Evolutionary conservation across 306 rosid genomes (phyloP).

Genomic region (Hippophae tibetana): DNA sequence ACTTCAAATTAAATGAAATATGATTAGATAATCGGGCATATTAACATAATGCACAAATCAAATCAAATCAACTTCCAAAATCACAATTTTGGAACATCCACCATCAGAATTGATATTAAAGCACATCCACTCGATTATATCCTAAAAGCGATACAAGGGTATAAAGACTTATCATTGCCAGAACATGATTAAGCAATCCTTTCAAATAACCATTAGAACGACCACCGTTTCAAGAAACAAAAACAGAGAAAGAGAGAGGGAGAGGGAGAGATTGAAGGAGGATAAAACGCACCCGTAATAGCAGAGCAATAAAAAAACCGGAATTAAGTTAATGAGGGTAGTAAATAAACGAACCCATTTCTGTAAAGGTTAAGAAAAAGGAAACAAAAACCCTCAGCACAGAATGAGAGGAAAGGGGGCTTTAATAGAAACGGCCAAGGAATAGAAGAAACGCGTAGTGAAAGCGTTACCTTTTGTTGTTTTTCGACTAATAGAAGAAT

Average conservation of each 20-base stretch:
- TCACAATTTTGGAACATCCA: too few relatives aligned
- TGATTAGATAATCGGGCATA: too few relatives aligned
- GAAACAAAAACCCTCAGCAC: slow-evolving; percentile 27
- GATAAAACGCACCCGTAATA: slow-evolving; percentile 17
- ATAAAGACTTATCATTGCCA: slow-evolving; percentile 11
- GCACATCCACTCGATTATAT: too few relatives aligned
- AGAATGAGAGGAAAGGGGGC: neutral
- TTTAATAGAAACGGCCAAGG: neutral
- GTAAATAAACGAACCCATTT: slow-evolving; percentile 22
- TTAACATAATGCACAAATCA: too few relatives aligned
- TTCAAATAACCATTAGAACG: slow-evolving; percentile 9
- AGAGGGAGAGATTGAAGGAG: neutral
- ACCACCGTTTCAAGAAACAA: slow-evolving; percentile 1
- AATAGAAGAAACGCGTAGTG: slow-evolving; percentile 12
- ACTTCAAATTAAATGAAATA: too few relatives aligned
- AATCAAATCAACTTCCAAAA: too few relatives aligned
- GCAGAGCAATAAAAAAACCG: slow-evolving; percentile 20
- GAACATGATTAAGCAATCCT: slow-evolving; percentile 10
- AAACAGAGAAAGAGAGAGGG: slow-evolving; percentile 12
- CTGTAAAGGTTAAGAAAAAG: slow-evolving; percentile 16
- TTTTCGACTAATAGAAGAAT: neutral
- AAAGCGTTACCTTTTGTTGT: slow-evolving; percentile 13
- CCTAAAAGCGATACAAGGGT: neutral
- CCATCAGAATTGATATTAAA: too few relatives aligned
- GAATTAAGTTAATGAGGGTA: neutral